A percentile compares a stretch with the other conserved stretches of the same genome.
These are phyloP conservation scores for Bathelium albidoporum DNA, from an alignment of 495 filamentous ascomycete genomes.

Conservation along the genomic window DNA sequence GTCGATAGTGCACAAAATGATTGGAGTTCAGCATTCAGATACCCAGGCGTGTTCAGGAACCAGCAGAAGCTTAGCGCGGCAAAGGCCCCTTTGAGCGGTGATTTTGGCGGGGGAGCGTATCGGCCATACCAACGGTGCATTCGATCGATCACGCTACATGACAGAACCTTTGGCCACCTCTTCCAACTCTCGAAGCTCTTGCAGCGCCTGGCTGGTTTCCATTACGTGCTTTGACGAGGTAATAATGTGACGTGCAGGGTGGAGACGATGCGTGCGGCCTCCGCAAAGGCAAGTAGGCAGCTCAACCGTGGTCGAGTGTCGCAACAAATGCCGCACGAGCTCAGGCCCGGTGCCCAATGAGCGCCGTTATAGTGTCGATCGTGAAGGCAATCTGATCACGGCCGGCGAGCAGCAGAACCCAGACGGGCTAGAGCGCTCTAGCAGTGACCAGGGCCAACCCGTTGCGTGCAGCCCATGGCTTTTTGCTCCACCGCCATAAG, in stretches of 20 bases:
- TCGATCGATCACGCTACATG: neutral
- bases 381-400: neutral
- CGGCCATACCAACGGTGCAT: neutral
- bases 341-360: neutral
- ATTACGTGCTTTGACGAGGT: neutral
- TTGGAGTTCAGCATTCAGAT: too few species aligned
- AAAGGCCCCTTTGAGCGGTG: neutral
- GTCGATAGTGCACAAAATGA: neutral
- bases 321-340: neutral
- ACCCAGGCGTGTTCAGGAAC: too few species aligned
- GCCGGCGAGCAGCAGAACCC: neutral
- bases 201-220: neutral
- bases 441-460: neutral
- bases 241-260: neutral
- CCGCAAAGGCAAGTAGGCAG: neutral
- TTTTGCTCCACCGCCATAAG: constrained; percentile 5
- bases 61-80: neutral
- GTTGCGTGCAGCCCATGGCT: neutral
- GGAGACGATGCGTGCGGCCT: neutral
- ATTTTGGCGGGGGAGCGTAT: neutral
- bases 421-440: neutral
- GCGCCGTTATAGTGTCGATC: neutral
- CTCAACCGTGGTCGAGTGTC: neutral
- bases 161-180: neutral
- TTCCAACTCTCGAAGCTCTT: neutral